Base-by-base conservation (phyloP, 2,329 filamentous ascomycete genomes). In the Oidium heveae region DNA sequence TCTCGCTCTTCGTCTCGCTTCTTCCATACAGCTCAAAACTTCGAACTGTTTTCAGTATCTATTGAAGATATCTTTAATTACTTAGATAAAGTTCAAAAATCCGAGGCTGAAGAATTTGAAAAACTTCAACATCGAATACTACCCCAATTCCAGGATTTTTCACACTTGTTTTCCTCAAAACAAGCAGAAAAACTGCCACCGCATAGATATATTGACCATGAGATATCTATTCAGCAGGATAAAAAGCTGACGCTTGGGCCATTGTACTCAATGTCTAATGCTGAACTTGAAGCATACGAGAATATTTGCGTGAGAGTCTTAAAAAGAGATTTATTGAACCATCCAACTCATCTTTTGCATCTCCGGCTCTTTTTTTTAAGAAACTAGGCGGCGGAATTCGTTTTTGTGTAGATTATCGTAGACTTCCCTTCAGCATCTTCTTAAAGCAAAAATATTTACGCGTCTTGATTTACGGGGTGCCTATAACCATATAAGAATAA, bases 271-370 rank as follows among this genome's bases (percentile, higher is more conserved):
- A 50, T 50, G 47, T 50, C 22, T 32, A 13, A 50, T 34, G 16
- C 28, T 2, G 52, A 54, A 20, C 46, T 56, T 6, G 8, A 33
- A 33, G 34, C 24, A 7, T 32, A 6, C 0, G 18, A 12, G 33
- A 56, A 52, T 56, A 47, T 33, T 37, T 56, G 13, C 28, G 44
- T 13, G 55, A 56, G 28, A 56, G 37, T 36, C 34, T 56, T 2
- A 10, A 36, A 1, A 54, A 56, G n/a, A 50, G 55, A 54, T 56
- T 56, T 22, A 53, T 49, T 8, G n/a, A 46, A 16, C 36, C 37
- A 8, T 47, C 24, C 2, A 41, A 13, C 18, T 53, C 50, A 5
- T 43, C 55, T 2, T 51, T 51, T 13, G 51, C 32, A 16, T 50
- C 47, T 15, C 47, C 47, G 4, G 47, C 33, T 5, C 44, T 47